phyloP scores from a whole-genome alignment of 73 alveolate species.

The Paramecium sonneborni region DNA sequence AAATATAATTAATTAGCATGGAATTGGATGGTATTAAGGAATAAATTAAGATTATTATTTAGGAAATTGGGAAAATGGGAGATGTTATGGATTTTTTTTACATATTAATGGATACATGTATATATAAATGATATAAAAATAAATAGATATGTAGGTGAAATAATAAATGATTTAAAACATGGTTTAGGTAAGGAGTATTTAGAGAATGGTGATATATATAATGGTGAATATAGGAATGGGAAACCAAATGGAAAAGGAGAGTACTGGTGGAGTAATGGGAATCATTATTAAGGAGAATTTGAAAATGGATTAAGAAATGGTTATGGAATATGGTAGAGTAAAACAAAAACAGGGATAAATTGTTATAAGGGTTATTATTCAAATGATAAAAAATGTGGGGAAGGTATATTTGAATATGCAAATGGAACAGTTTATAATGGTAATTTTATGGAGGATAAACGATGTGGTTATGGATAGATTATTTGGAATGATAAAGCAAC shows the following conservation, averaged over 20 bases:
- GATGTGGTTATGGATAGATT: constrained; percentile 62
- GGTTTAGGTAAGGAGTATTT: constrained; percentile 70
- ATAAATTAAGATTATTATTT: constrained; percentile 65
- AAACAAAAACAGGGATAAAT: constrained; percentile 21
- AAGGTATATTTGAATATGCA: constrained; percentile 53
- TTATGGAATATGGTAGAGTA: constrained; percentile 46
- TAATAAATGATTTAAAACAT: constrained; percentile 63
- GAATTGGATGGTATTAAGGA: constrained; percentile 73
- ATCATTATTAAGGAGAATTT: constrained; percentile 48
- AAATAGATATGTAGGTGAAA: constrained; percentile 80
- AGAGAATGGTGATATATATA: constrained; percentile 76
- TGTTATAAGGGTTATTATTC: constrained; percentile 44
- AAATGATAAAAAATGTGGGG: constrained; percentile 60
- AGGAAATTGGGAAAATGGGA: constrained; percentile 74
- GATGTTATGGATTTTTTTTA: constrained; percentile 69
- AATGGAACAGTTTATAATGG: constrained; percentile 52
- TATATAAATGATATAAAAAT: background rate
- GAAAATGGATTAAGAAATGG: constrained; percentile 62
- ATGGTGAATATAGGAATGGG: constrained; percentile 80
- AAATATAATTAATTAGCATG: constrained; percentile 66
- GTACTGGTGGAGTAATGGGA: constrained; percentile 58
- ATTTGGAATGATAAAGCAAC: constrained; percentile 56
- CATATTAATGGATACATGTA: constrained; percentile 72
- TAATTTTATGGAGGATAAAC: background rate
- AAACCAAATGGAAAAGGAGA: constrained; percentile 87